Base-by-base conservation (phyloP, 2,329 filamentous ascomycete species). In the Epichloe festucae region DNA sequence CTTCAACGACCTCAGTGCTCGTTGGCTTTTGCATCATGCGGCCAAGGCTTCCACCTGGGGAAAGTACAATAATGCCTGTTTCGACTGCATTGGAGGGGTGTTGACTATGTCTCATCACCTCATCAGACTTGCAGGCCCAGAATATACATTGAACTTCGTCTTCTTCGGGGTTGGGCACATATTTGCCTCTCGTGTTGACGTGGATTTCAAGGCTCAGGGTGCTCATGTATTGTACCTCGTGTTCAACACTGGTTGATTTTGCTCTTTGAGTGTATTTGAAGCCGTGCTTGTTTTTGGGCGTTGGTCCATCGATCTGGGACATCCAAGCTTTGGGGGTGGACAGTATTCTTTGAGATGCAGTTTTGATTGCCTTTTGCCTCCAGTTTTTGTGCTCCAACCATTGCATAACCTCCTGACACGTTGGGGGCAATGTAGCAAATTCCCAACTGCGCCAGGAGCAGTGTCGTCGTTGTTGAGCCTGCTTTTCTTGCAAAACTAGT, bases 121-220 rank as follows among this genome's bases (percentile, higher is more conserved):
- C 84, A 51, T 90, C 85, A 1, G 85, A 85, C 63, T 91, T 85
- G 48, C 95, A 71, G 60, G 84, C 86, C 90, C 91, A 98, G 62
- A 97, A 95, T 5, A 97, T 77, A 61, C 86, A 89, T 55, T 85
- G 79, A 3, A 98, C 79, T 59, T 91, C 87, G 64, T 98, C 93
- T 58, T 94, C 78, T 58, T 91, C 88, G 0, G 93, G 93, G 61
- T 98, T 89, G 1, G 93, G 89, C 2, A 89, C 78, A 8, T 96
- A 74, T 47, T 80, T 82, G 6, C 81, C 88, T 52, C 91, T 78
- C 4, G 86, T 93, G 59, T 95, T 95, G 55, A 94, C 84, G 63
- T 98, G 91, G 4, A 97, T 71, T 64, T 98, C 93, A 6, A 98
- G 68, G 58, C 89, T 94, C 87, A 98, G 90, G 17, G 85, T 89